phyloP scores from a whole-genome alignment of 306 rosid species.

The Sphenostylis stenocarpa region DNA sequence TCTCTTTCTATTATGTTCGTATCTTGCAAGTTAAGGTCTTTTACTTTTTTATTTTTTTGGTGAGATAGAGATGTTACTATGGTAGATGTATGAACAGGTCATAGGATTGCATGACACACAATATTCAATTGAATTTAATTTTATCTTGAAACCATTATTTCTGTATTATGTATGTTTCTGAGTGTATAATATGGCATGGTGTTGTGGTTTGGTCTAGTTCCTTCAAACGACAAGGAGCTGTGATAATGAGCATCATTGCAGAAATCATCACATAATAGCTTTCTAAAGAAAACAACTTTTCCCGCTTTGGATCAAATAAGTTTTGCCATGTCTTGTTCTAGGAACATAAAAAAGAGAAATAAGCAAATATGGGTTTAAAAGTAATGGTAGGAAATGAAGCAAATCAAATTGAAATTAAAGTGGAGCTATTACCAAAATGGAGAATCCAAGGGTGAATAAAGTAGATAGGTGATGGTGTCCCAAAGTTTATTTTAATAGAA shows the following conservation, averaged over 20 bases:
- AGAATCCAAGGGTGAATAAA: constrained; percentile 53
- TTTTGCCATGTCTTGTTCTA: constrained; percentile 28
- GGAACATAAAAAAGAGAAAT: constrained; percentile 7
- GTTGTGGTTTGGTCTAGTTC: constrained; percentile 20
- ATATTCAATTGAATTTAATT: constrained; percentile 48
- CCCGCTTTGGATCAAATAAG: constrained; percentile 36
- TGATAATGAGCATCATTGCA: constrained; percentile 60
- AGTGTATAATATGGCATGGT: constrained; percentile 6
- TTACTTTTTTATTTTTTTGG: background rate
- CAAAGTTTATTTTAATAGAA: constrained; percentile 29
- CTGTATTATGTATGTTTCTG: constrained; percentile 3
- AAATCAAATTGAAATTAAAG: constrained; percentile 19
- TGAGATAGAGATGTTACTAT: constrained; percentile 35
- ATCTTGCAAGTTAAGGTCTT: constrained; percentile 37
- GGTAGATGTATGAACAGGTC: constrained; percentile 50
- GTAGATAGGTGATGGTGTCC: constrained; percentile 29
- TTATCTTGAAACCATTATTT: constrained; percentile 20
- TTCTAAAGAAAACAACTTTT: constrained; percentile 24
- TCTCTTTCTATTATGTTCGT: constrained; percentile 9
- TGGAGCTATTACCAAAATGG: constrained; percentile 32
- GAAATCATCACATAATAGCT: constrained; percentile 41
- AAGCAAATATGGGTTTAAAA: constrained; percentile 25
- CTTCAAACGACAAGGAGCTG: constrained; percentile 29
- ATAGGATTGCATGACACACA: constrained; percentile 52
- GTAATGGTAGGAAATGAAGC: constrained; percentile 20